phyloP scores from a whole-genome alignment of 768 basidiomycete species.

The Auriscalpium microsporum region DNA sequence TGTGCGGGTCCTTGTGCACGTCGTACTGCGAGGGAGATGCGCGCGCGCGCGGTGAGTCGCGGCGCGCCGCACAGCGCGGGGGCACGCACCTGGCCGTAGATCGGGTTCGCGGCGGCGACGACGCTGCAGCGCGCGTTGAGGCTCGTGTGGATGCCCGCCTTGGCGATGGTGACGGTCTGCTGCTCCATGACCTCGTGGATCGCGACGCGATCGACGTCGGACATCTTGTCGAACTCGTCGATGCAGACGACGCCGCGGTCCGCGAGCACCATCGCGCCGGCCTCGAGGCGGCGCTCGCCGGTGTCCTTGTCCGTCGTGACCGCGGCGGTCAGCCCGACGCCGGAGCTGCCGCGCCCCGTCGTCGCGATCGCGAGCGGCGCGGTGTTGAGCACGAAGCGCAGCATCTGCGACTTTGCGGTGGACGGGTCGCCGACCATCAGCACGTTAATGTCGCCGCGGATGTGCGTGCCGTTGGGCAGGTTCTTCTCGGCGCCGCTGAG shows the following conservation, averaged over 20 bases:
- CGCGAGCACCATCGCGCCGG: slow-evolving; percentile 98
- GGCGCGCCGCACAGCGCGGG: too few relatives aligned
- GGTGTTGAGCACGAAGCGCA: slow-evolving; percentile 92
- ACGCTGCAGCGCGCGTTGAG: slow-evolving; percentile 97
- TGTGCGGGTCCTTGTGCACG: slow-evolving; percentile 13
- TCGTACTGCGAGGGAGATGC: not conserved
- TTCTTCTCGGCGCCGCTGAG: slow-evolving; percentile 98
- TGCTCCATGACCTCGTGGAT: slow-evolving; percentile 99
- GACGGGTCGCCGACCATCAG: slow-evolving; percentile 99
- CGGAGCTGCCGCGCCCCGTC: slow-evolving; percentile 95
- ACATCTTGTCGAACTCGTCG: slow-evolving; percentile 99
- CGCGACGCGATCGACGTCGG: slow-evolving; percentile 94
- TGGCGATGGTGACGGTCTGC: slow-evolving; percentile 98
- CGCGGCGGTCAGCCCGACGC: slow-evolving; percentile 96
- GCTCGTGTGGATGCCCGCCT: slow-evolving; percentile 97
- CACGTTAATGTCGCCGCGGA: slow-evolving; percentile 98
- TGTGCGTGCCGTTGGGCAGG: slow-evolving; percentile 92
- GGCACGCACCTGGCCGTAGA: slow-evolving; percentile 96
- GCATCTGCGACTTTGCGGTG: slow-evolving; percentile 95
- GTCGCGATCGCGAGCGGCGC: slow-evolving; percentile 98
- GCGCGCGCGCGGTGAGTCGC: too few relatives aligned
- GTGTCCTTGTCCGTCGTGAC: slow-evolving; percentile 98
- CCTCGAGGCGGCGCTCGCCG: slow-evolving; percentile 92
- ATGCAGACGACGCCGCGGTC: slow-evolving; percentile 99
- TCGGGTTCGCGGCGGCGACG: slow-evolving; percentile 96